These are phyloP conservation scores for Dissophora globulifera DNA, from an alignment of 192 early-diverging fungal genomes.

Conservation along the genomic window DNA sequence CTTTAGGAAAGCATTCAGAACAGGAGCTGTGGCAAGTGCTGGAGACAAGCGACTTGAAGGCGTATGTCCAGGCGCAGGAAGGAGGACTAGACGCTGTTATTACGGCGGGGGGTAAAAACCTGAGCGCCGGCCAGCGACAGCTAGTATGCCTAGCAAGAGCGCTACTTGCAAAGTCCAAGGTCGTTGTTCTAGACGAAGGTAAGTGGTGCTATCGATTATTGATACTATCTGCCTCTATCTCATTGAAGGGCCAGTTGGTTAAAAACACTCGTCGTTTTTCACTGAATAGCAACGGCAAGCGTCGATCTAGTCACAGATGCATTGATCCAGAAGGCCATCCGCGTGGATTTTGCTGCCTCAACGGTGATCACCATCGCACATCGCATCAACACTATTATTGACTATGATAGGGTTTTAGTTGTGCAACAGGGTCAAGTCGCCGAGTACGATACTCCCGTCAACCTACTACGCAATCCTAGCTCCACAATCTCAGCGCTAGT, in stretches of 20 bases:
- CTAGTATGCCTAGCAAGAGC: conserved; percentile 75
- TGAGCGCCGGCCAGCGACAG: conserved; percentile 83
- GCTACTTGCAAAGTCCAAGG: conserved; percentile 70
- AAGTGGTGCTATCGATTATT: no score
- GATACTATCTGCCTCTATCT: no score
- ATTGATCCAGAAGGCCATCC: conserved; percentile 51
- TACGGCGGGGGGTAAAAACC: conserved; percentile 83
- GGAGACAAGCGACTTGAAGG: conserved; percentile 73
- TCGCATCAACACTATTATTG: conserved; percentile 62
- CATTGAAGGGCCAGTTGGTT: no score
- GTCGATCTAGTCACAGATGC: conserved; percentile 39
- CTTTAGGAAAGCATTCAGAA: conserved; percentile 57
- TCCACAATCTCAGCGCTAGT: conserved; percentile 1
- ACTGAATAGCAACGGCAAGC: conserved; percentile 27
- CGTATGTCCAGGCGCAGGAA: conserved; percentile 65
- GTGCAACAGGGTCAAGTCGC: conserved; percentile 57
- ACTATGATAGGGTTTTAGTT: conserved; percentile 58
- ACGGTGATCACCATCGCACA: conserved; percentile 72
- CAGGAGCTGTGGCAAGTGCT: conserved; percentile 75
- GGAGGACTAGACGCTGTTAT: conserved; percentile 76
- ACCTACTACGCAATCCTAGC: no score
- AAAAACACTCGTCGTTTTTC: no score
- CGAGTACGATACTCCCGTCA: no score
- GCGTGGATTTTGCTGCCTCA: conserved; percentile 32
- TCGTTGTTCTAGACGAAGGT: conserved; percentile 67